Conservation (phyloP, 1,284 basidiomycete species). For the Moniliella sp. region DNA sequence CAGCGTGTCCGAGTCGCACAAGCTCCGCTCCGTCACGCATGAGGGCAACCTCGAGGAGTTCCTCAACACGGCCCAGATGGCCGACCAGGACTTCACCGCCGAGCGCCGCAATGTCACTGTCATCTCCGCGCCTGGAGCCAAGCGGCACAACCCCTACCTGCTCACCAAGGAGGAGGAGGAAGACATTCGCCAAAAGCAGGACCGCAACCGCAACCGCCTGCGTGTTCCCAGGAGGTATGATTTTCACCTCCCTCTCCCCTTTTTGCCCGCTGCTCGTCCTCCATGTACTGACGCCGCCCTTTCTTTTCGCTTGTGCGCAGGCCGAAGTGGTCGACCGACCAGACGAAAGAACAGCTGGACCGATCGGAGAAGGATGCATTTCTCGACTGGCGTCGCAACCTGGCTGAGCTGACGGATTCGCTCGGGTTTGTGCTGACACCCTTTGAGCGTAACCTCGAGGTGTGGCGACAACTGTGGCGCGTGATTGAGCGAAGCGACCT, state of each 20-base stretch:
- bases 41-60: conserved; percentile 90
- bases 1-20: conserved; percentile 40
- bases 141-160: conserved; percentile 59
- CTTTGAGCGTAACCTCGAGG: conserved; percentile 32
- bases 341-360: conserved; percentile 26
- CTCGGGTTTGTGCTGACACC: conserved; percentile 31
- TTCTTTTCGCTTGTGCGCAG: conserved; percentile 1
- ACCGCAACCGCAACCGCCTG: conserved; percentile 21
- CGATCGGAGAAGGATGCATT: conserved; percentile 28
- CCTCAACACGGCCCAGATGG: conserved; percentile 75
- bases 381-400: conserved; percentile 28
- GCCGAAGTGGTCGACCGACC: conserved; percentile 22
- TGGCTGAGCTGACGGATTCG: conserved; percentile 30
- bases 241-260: neutral
- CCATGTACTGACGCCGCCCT: neutral
- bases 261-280: too few species aligned
- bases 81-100: conserved; percentile 87
- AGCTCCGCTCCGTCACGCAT: conserved; percentile 77
- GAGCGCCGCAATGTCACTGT: conserved; percentile 82
- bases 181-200: conserved; percentile 34
- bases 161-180: conserved; percentile 64
- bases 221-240: conserved; percentile 16
- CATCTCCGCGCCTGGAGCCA: conserved; percentile 44
- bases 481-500: conserved; percentile 31
- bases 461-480: conserved; percentile 33